phyloP scores from a whole-genome alignment of 805 yeast species.

The Clavispora vitiphila region DNA sequence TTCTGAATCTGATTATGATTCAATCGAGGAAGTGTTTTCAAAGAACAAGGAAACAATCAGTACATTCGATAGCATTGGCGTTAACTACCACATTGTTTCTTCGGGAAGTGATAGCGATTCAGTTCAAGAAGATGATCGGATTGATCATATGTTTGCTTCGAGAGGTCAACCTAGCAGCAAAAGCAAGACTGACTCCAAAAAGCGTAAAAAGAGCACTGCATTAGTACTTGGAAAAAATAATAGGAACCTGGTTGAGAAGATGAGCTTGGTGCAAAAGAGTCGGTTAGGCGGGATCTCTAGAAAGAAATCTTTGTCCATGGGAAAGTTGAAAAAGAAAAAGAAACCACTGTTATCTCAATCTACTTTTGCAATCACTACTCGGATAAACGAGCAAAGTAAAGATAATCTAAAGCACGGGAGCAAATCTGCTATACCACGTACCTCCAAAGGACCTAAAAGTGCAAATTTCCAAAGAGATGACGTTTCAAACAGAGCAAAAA shows the following conservation, averaged over 20 bases:
- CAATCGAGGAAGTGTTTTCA: slow-evolving; percentile 1
- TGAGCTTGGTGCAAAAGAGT: too few species aligned
- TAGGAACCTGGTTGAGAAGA: too few species aligned
- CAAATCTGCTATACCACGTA: background rate
- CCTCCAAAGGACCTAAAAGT: background rate
- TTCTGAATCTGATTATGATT: slow-evolving; percentile 7
- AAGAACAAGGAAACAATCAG: background rate
- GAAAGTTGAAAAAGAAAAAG: background rate
- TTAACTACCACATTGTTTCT: too few species aligned
- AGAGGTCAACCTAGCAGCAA: background rate
- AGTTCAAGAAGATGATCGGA: slow-evolving; percentile 7
- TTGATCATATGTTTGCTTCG: slow-evolving; percentile 7
- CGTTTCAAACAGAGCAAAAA: background rate
- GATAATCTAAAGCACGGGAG: background rate
- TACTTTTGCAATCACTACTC: background rate
- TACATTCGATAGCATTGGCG: background rate
- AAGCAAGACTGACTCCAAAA: background rate
- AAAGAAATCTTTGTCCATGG: background rate
- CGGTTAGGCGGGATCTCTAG: background rate
- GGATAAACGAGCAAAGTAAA: background rate
- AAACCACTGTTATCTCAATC: background rate
- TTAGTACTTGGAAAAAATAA: background rate
- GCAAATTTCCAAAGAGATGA: background rate
- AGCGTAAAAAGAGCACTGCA: background rate
- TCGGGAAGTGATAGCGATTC: background rate